Evolutionary conservation across 139 green algal genomes (phyloP).

Genomic region (Chlorella vulgaris): DNA sequence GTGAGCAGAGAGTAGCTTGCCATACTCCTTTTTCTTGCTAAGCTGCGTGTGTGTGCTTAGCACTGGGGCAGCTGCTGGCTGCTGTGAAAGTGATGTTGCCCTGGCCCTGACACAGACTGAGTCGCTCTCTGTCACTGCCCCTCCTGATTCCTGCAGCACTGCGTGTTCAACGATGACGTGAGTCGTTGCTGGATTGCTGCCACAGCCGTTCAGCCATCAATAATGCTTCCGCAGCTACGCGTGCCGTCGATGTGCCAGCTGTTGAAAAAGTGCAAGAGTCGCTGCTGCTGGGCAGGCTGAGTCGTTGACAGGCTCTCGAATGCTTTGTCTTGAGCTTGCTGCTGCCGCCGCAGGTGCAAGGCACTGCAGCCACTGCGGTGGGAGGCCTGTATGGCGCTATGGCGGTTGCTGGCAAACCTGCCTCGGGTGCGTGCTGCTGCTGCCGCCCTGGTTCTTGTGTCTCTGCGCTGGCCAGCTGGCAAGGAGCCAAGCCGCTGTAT

Average conservation of each 20-base stretch:
- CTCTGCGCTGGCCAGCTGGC: too few relatives aligned
- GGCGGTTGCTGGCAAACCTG: conserved; percentile 39
- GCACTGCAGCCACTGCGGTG: conserved; percentile 65
- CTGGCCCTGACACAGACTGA: too few relatives aligned
- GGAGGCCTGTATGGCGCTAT: conserved; percentile 70
- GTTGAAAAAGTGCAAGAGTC: background rate
- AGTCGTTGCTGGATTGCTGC: background rate
- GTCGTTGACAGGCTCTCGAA: too few relatives aligned
- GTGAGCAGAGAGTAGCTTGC: conserved; percentile 29
- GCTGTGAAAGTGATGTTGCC: background rate
- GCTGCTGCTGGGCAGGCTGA: background rate
- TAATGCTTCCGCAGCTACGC: background rate
- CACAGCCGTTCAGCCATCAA: too few relatives aligned
- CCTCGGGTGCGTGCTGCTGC: conserved; percentile 41
- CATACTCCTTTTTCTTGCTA: background rate
- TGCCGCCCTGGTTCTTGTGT: too few relatives aligned
- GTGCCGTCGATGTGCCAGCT: background rate
- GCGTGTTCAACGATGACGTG: conserved; percentile 39
- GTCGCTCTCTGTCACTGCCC: too few relatives aligned
- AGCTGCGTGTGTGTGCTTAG: background rate
- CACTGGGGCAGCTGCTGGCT: background rate
- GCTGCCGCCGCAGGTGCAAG: conserved; percentile 35
- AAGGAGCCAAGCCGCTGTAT: too few relatives aligned
- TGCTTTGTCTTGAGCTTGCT: too few relatives aligned
- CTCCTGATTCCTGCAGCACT: conserved; percentile 6